phyloP scores from a whole-genome alignment of 2,329 filamentous ascomycete genomes.

The Dactylellina cionopaga region DNA sequence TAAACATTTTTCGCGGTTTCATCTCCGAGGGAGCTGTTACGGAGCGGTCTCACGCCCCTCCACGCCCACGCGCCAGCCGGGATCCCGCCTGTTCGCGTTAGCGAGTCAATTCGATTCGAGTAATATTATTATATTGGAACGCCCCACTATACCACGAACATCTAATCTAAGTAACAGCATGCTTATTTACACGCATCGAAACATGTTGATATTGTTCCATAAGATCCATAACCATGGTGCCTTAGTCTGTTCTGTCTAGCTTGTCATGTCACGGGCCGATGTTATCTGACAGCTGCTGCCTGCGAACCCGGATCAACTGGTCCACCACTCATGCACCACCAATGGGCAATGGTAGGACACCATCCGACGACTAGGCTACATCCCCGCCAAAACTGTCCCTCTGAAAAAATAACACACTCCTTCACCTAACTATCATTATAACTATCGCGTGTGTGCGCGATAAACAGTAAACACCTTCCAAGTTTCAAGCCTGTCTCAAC shows the following conservation, averaged over 20 bases:
- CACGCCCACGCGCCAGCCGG: slow-evolving; percentile 15
- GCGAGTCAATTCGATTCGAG: slow-evolving; percentile 36
- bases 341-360: not conserved
- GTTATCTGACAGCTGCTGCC: slow-evolving; percentile 14
- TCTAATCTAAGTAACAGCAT: slow-evolving; percentile 28
- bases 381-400: slow-evolving; percentile 25
- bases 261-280: not conserved
- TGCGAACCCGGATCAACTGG: not conserved
- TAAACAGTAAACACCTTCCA: slow-evolving; percentile 46
- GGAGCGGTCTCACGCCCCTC: slow-evolving; percentile 36
- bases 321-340: not conserved
- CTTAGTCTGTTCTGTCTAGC: not conserved
- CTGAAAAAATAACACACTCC: slow-evolving; percentile 4
- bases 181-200: not conserved
- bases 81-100: slow-evolving; percentile 48
- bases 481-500: slow-evolving; percentile 51
- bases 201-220: not conserved
- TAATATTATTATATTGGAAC: slow-evolving; percentile 21
- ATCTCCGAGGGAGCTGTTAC: slow-evolving; percentile 48
- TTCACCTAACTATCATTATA: slow-evolving; percentile 9
- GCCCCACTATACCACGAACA: slow-evolving; percentile 3
- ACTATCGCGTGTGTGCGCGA: slow-evolving; percentile 4
- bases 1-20: slow-evolving; percentile 29
- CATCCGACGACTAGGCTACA: slow-evolving; percentile 10
- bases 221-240: too few species aligned